Base-by-base conservation (phyloP, 176 grass and related monocot genomes). In the Poa pratensis region DNA sequence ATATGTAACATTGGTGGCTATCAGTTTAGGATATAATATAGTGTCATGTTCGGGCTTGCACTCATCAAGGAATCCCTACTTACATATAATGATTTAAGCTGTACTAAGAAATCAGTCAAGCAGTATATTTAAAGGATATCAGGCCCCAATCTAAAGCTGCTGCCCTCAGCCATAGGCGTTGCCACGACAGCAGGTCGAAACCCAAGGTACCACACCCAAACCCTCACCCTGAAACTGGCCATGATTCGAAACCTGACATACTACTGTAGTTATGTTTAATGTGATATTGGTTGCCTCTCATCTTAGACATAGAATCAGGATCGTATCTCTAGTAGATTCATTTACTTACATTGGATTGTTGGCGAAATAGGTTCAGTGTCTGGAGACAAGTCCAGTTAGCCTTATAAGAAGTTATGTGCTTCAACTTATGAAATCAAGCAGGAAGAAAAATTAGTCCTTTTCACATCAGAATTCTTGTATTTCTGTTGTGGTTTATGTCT, bases 391-490 rank as follows among this genome's bases (percentile, higher is more conserved):
- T 63, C 60, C 27, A 13, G 22, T 28, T 28, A 63, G 60, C 24
- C 13, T 28, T 13, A 63, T 63, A 63, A 63, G 1, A 14, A 28
- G 69, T 13, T 48, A 73, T 17, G 43, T 15, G 0, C 27, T 12
- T 43, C 13, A 48, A 27, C 42, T 7, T 73, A 16, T 73, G 42
- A 73, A 26, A 49, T 73, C 69, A 73, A 73, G n/a, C 40, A 48
- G 6, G 20, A 9, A 64, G 27, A 70, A 19, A 48, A 70, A 70
- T 72, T 46, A 48, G 39, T 72, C 69, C n/a, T 72, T 71, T 72
- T 40, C 12, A 16, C 69, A 26, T 72, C 2, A 71, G 14, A 65
- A 42, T 11, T 45, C 39, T 23, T 72, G 4, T 72, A 8, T 72
- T 46, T 23, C 40, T 0, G 18, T 7, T 72, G n/a, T 48, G 39